Conservation (phyloP, 805 yeast genomes). For the Candida qinlingensis region DNA sequence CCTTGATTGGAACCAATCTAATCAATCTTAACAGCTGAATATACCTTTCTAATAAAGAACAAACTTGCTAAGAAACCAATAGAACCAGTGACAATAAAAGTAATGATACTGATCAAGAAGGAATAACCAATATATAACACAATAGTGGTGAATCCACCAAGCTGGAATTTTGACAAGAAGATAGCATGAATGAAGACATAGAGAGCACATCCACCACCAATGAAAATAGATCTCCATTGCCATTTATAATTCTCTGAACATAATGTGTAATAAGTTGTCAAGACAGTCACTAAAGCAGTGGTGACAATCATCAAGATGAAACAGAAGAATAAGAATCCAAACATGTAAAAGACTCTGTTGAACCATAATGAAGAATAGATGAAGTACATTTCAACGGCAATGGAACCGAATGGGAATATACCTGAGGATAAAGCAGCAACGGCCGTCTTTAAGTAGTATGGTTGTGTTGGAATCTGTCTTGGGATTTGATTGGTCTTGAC, state of each 20-base stretch:
- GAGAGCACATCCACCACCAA: slow-evolving; percentile 84
- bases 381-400: slow-evolving; percentile 92
- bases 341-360: slow-evolving; percentile 92
- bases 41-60: slow-evolving; percentile 72
- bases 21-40: slow-evolving; percentile 83
- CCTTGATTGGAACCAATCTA: slow-evolving; percentile 21
- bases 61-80: slow-evolving; percentile 76
- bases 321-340: slow-evolving; percentile 91
- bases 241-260: slow-evolving; percentile 92
- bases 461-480: slow-evolving; percentile 91
- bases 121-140: slow-evolving; percentile 84
- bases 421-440: slow-evolving; percentile 77
- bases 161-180: slow-evolving; percentile 59
- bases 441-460: slow-evolving; percentile 67
- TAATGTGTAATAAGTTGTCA: slow-evolving; percentile 77
- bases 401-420: slow-evolving; percentile 89
- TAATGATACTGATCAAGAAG: slow-evolving; percentile 56
- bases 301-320: slow-evolving; percentile 78
- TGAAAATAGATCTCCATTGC: slow-evolving; percentile 91
- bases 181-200: slow-evolving; percentile 84
- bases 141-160: slow-evolving; percentile 71
- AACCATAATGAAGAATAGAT: slow-evolving; percentile 91
- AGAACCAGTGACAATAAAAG: slow-evolving; percentile 82
- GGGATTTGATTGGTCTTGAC: slow-evolving; percentile 94
- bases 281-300: slow-evolving; percentile 71